A percentile compares a stretch with the other conserved stretches of the same genome.
phyloP scores from a whole-genome alignment of 495 filamentous ascomycete genomes.

The Acidomyces sp. region DNA sequence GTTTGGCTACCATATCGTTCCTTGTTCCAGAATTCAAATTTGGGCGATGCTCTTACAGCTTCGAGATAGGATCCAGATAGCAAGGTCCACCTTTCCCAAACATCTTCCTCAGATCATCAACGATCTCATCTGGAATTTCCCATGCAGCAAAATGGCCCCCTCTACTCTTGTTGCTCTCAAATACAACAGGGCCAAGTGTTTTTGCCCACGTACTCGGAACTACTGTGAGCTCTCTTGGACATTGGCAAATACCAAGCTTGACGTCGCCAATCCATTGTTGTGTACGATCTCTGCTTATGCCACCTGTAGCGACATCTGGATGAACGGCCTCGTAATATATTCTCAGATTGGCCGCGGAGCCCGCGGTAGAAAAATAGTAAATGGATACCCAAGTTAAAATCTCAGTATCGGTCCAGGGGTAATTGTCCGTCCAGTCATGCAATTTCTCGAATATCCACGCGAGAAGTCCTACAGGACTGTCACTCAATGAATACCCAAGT shows the following conservation, averaged over 20 bases:
- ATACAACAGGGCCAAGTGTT: conserved; percentile 22
- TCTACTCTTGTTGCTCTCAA: conserved; percentile 25
- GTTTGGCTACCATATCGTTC: not conserved
- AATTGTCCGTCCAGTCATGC: conserved; percentile 52
- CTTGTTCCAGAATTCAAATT: too few species aligned
- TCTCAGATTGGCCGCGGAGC: conserved; percentile 40
- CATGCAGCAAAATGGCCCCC: conserved; percentile 33
- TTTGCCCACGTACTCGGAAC: conserved; percentile 17
- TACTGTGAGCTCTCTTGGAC: conserved; percentile 19
- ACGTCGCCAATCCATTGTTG: conserved; percentile 17
- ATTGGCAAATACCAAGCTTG: conserved; percentile 19
- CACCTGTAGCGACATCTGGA: not conserved
- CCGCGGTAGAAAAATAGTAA: conserved; percentile 46
- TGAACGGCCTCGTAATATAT: conserved; percentile 48
- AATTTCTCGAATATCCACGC: conserved; percentile 62
- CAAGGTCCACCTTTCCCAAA: conserved; percentile 21
- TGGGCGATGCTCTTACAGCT: not conserved
- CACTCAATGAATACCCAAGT: conserved; percentile 41
- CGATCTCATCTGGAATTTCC: conserved; percentile 28
- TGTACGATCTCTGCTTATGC: conserved; percentile 4
- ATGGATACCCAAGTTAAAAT: conserved; percentile 53
- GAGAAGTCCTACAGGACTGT: conserved; percentile 48
- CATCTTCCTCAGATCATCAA: conserved; percentile 26
- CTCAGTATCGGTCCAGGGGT: conserved; percentile 57
- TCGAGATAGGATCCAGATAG: conserved; percentile 2